phyloP scores from a whole-genome alignment of 805 yeast genomes.

The Teunomyces funiuensis region DNA sequence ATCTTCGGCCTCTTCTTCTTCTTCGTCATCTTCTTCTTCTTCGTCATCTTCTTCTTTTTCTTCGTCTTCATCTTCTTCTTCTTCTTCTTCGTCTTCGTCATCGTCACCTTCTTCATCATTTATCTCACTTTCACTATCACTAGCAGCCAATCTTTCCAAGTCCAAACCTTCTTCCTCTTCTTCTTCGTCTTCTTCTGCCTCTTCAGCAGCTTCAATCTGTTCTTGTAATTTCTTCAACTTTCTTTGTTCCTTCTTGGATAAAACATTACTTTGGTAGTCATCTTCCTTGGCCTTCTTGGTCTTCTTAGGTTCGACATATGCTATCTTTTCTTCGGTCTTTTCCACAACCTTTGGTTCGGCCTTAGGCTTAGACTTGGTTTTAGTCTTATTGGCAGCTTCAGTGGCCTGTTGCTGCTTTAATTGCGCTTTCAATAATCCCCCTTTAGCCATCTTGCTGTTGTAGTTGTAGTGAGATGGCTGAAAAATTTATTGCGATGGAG shows the following conservation, averaged over 20 bases:
- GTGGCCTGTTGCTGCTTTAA: slow-evolving; percentile 28
- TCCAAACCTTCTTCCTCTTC: slow-evolving; percentile 46
- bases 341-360: slow-evolving; percentile 11
- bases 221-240: slow-evolving; percentile 50
- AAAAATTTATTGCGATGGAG: slow-evolving; percentile 14
- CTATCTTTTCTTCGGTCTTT: slow-evolving; percentile 10
- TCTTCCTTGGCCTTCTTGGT: slow-evolving; percentile 25
- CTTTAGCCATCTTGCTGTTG: slow-evolving; percentile 26
- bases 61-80: slow-evolving; percentile 54
- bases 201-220: slow-evolving; percentile 27
- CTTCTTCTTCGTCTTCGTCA: slow-evolving; percentile 44
- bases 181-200: slow-evolving; percentile 36
- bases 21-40: slow-evolving; percentile 57
- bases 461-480: slow-evolving; percentile 7
- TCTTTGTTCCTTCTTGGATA: slow-evolving; percentile 66
- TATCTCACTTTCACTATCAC: slow-evolving; percentile 48
- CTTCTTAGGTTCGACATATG: slow-evolving; percentile 11
- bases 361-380: slow-evolving; percentile 18
- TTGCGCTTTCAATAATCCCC: slow-evolving; percentile 31
- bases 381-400: slow-evolving; percentile 24
- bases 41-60: slow-evolving; percentile 66
- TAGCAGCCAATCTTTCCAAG: slow-evolving; percentile 53
- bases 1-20: slow-evolving; percentile 71
- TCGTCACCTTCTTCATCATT: slow-evolving; percentile 35
- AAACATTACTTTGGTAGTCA: slow-evolving; percentile 47